Conservation (phyloP, 176 grass and related monocot species). For the Aegilops umbellulata region DNA sequence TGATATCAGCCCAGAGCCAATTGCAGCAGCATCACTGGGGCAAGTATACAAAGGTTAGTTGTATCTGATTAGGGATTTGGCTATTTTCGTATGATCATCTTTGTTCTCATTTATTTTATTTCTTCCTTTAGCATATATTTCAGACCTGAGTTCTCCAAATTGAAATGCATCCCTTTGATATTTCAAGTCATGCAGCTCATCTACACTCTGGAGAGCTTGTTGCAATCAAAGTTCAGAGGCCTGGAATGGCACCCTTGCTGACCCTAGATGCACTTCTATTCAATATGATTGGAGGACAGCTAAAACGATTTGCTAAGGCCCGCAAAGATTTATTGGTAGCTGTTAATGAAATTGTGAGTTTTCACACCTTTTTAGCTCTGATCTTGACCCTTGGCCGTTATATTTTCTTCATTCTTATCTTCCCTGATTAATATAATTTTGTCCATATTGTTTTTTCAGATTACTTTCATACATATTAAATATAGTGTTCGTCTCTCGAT, state of each 20-base stretch:
- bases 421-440: background rate
- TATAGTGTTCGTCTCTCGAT: background rate
- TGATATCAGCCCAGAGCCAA: slow-evolving; percentile 75
- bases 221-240: slow-evolving; percentile 94
- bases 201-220: slow-evolving; percentile 92
- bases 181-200: slow-evolving; percentile 99
- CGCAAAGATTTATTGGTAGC: slow-evolving; percentile 95
- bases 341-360: slow-evolving; percentile 89
- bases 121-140: slow-evolving; percentile 37
- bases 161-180: slow-evolving; percentile 95
- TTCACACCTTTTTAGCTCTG: slow-evolving; percentile 1
- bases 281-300: slow-evolving; percentile 93
- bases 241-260: slow-evolving; percentile 83
- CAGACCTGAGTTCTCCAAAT: slow-evolving; percentile 45
- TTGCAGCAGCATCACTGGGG: slow-evolving; percentile 93
- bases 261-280: slow-evolving; percentile 94
- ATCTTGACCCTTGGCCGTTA: background rate
- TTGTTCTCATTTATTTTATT: slow-evolving; percentile 29
- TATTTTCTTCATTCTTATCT: background rate
- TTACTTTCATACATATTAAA: background rate
- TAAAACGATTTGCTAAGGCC: slow-evolving; percentile 96
- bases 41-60: slow-evolving; percentile 97
- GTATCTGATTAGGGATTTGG: slow-evolving; percentile 16
- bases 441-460: background rate
- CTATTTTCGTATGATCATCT: background rate